These are phyloP conservation scores for Lactifluus volemus DNA, from an alignment of 768 basidiomycete species.

Conservation along the genomic window DNA sequence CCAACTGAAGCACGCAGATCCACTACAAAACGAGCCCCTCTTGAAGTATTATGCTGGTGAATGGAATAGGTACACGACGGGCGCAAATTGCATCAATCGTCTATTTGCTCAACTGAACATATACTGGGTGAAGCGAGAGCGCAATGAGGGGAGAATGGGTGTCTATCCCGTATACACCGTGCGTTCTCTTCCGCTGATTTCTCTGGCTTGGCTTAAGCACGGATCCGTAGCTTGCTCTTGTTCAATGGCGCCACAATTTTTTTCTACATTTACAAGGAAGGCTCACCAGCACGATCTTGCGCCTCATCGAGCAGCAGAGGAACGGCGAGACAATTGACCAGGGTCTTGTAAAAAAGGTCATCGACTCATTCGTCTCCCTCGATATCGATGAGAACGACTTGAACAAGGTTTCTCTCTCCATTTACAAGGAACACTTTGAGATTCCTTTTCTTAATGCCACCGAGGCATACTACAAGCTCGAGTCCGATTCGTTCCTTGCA, in stretches of 20 bases:
- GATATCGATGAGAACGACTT: constrained; percentile 89
- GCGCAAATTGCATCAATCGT: constrained; percentile 95
- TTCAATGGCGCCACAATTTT: constrained; percentile 91
- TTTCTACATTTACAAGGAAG: constrained; percentile 83
- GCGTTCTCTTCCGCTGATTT: constrained; percentile 24
- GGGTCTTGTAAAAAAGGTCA: constrained; percentile 85
- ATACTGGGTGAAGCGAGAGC: constrained; percentile 97
- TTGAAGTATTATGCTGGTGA: constrained; percentile 85
- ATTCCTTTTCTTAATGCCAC: no score
- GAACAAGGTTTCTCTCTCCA: constrained; percentile 86
- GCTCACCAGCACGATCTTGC: constrained; percentile 77
- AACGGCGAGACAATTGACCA: constrained; percentile 94
- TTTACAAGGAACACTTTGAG: constrained; percentile 47
- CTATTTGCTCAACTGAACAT: constrained; percentile 97
- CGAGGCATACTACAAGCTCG: no score
- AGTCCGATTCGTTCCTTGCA: no score
- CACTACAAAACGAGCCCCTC: constrained; percentile 77
- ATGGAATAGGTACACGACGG: constrained; percentile 96
- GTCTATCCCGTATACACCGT: constrained; percentile 97
- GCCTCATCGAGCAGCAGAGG: constrained; percentile 86
- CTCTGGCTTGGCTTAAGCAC: not conserved
- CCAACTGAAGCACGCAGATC: constrained; percentile 55
- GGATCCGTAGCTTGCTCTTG: constrained; percentile 76
- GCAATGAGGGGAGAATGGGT: constrained; percentile 91
- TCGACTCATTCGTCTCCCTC: constrained; percentile 91